These are phyloP conservation scores for Anaeromyces robustus DNA, from an alignment of 192 early-diverging fungal species.

Conservation along the genomic window DNA sequence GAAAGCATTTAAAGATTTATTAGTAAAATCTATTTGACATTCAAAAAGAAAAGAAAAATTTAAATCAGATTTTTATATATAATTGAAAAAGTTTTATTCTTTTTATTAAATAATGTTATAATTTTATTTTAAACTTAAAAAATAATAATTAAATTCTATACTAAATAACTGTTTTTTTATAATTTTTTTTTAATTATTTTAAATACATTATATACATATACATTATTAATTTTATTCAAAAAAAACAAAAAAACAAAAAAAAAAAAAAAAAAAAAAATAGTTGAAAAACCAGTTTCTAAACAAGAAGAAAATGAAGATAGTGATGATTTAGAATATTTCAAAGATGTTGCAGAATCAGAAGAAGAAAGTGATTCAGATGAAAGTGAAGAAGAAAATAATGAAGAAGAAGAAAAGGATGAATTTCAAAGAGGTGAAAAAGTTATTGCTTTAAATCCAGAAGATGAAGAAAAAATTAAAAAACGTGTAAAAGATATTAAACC, in stretches of 20 bases:
- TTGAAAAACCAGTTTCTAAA: slow-evolving; percentile 1
- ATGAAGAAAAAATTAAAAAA: slow-evolving; percentile 2
- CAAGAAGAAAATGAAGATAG: slow-evolving; percentile 2
- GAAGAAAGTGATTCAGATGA: slow-evolving; percentile 1
- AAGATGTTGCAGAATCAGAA: slow-evolving; percentile 1
- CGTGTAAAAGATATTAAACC: background rate
- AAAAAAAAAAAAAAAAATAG: background rate
- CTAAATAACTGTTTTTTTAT: no score
- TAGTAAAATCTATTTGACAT: no score
- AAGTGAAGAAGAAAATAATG: background rate
- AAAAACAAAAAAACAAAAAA: background rate
- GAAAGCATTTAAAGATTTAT: no score
- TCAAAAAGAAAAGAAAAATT: no score
- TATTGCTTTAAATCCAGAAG: slow-evolving; percentile 4
- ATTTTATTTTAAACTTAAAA: no score
- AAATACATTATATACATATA: no score
- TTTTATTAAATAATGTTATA: no score
- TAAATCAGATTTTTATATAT: no score
- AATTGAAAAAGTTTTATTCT: no score
- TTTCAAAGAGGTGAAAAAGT: background rate
- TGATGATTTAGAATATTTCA: slow-evolving; percentile 3
- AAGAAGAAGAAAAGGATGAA: slow-evolving; percentile 2
- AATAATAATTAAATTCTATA: no score
- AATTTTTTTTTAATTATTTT: no score
- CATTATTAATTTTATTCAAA: background rate